Evolutionary conservation across 2,329 filamentous ascomycete species (phyloP).

Genomic region (Ophiostoma sp.): DNA sequence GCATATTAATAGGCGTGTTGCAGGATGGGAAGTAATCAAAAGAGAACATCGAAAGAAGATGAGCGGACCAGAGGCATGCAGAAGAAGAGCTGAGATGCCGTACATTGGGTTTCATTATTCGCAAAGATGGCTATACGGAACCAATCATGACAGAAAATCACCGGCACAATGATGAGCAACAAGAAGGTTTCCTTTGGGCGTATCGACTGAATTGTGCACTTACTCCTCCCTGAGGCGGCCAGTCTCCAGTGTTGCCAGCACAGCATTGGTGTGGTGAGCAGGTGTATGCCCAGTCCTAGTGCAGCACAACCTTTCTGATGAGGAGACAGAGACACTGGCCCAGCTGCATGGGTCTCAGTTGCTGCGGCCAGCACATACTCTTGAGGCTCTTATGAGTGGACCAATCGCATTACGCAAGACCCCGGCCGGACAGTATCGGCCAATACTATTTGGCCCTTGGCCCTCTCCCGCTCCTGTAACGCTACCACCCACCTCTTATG

Average conservation of each 20-base stretch:
- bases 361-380: neutral
- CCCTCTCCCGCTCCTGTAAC: neutral
- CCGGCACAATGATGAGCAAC: neutral
- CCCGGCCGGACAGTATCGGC: neutral
- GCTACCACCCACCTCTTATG: neutral
- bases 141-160: neutral
- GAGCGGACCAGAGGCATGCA: no score
- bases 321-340: neutral
- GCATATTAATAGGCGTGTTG: neutral
- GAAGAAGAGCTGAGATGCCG: no score
- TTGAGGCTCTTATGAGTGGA: neutral
- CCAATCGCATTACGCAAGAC: neutral
- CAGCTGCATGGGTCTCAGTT: neutral
- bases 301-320: neutral
- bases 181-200: neutral
- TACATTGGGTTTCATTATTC: neutral
- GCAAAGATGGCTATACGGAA: neutral
- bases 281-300: neutral
- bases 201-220: neutral
- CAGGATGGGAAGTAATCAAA: neutral
- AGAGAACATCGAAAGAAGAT: neutral
- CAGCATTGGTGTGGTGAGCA: neutral
- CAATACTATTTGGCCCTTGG: neutral
- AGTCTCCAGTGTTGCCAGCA: neutral
- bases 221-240: no score